Conservation (phyloP, 108 stramenopile genomes). For the Hondaea fermentalgiana region DNA sequence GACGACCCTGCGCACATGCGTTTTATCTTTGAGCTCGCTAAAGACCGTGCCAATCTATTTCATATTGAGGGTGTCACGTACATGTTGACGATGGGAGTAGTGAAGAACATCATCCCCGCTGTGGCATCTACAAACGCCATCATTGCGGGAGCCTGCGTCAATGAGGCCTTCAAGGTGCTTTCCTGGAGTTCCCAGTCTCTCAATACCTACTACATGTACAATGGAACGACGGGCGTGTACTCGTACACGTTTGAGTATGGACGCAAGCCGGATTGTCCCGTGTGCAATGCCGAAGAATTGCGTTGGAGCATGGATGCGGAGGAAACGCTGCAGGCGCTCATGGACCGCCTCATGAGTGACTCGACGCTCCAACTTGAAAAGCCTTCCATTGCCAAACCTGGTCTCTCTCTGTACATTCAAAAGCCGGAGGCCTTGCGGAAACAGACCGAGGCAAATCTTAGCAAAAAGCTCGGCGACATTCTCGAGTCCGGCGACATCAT, state of each 20-base stretch:
- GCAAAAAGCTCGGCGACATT: constrained; percentile 70
- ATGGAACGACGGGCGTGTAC: constrained; percentile 66
- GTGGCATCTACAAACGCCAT: constrained; percentile 99
- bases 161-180: constrained; percentile 85
- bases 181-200: constrained; percentile 80
- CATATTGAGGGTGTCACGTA: constrained; percentile 72
- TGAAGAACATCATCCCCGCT: constrained; percentile 99
- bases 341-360: constrained; percentile 58
- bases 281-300: constrained; percentile 59
- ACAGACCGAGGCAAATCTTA: constrained; percentile 71
- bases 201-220: constrained; percentile 69
- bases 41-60: constrained; percentile 73
- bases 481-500: constrained; percentile 74
- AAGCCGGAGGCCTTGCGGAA: constrained; percentile 73
- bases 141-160: constrained; percentile 83
- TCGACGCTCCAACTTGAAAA: constrained; percentile 68
- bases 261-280: constrained; percentile 73
- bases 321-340: constrained; percentile 60
- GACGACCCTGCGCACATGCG: constrained; percentile 86
- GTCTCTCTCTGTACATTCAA: constrained; percentile 79
- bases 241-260: constrained; percentile 80
- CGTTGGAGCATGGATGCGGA: constrained; percentile 44
- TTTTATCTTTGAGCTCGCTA: constrained; percentile 81
- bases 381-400: constrained; percentile 66
- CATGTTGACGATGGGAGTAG: constrained; percentile 88